Conservation (phyloP, 106 monocot species). For the Allium fistulosum region DNA sequence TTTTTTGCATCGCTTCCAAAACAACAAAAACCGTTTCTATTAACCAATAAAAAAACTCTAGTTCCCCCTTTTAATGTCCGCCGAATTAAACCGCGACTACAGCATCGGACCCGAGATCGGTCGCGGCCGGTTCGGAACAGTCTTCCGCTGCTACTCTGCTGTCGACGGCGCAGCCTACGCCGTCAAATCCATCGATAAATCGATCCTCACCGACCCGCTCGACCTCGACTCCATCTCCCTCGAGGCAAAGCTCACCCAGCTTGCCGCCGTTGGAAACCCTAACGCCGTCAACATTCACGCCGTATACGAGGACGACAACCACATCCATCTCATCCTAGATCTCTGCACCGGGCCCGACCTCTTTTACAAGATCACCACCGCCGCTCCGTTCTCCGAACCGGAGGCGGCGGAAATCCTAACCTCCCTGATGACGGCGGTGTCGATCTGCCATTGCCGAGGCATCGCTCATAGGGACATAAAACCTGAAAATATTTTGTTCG, state of each 20-base stretch:
- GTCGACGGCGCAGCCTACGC: conserved; percentile 30
- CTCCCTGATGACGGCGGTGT: conserved; percentile 37
- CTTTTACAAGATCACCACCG: conserved; percentile 20
- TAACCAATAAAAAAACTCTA: no score
- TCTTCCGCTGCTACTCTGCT: conserved; percentile 22
- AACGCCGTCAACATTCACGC: conserved; percentile 30
- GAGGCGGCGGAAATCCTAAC: conserved; percentile 25
- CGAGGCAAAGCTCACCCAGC: conserved; percentile 32
- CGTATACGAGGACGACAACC: conserved; percentile 38
- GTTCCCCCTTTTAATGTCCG: conserved; percentile 6
- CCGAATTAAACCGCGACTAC: conserved; percentile 24
- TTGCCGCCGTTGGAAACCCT: conserved; percentile 29
- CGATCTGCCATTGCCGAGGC: conserved; percentile 40
- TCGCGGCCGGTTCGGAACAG: conserved; percentile 41
- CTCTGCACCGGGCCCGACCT: conserved; percentile 39
- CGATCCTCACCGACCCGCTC: conserved; percentile 21
- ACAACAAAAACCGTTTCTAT: no score
- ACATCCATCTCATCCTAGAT: conserved; percentile 41
- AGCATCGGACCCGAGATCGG: conserved; percentile 48
- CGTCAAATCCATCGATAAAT: conserved; percentile 42
- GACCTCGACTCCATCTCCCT: conserved; percentile 20
- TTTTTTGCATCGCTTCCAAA: no score
- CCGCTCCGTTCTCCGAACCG: conserved; percentile 14
- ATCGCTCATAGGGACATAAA: conserved; percentile 79
- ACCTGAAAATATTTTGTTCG: conserved; percentile 76